Conservation (phyloP, 2,329 filamentous ascomycete genomes). For the Fusarium euwallaceae region DNA sequence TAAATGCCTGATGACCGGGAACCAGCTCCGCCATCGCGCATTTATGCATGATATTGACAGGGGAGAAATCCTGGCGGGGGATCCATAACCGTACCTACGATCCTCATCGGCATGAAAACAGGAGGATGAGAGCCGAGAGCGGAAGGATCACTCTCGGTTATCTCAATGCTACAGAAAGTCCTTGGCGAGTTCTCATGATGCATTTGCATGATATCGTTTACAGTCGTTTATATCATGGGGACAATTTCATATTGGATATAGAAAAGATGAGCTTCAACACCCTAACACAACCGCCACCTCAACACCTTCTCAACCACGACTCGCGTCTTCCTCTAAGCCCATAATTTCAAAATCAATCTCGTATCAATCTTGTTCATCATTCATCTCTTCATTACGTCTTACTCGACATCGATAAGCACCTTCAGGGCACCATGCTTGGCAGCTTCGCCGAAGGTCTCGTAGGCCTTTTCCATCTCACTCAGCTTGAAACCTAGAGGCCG, state of each 20-base stretch:
- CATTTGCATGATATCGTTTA: not conserved
- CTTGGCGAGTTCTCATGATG: not conserved
- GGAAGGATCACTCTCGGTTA: not conserved
- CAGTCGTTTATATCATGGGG: not conserved
- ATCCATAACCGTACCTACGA: not conserved
- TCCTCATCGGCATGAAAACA: not conserved
- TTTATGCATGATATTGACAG: not conserved
- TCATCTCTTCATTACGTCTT: not conserved
- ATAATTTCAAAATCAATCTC: not conserved
- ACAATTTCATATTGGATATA: not conserved
- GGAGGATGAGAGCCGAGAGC: not conserved
- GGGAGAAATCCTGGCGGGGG: not conserved
- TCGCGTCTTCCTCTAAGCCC: conserved; percentile 4
- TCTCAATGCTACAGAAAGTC: not conserved
- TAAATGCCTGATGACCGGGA: not conserved
- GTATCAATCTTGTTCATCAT: not conserved
- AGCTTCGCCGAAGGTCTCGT: conserved; percentile 35
- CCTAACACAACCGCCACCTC: not conserved
- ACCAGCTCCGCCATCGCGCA: not conserved
- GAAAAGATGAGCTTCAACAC: not conserved
- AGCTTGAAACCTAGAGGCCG: conserved; percentile 29
- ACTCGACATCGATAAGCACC: conserved; percentile 38
- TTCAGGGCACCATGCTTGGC: conserved; percentile 36
- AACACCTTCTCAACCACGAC: not conserved
- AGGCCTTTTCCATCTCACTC: conserved; percentile 37